Base-by-base conservation (phyloP, 2,329 filamentous ascomycete genomes). In the Chaetomium globosum region DNA sequence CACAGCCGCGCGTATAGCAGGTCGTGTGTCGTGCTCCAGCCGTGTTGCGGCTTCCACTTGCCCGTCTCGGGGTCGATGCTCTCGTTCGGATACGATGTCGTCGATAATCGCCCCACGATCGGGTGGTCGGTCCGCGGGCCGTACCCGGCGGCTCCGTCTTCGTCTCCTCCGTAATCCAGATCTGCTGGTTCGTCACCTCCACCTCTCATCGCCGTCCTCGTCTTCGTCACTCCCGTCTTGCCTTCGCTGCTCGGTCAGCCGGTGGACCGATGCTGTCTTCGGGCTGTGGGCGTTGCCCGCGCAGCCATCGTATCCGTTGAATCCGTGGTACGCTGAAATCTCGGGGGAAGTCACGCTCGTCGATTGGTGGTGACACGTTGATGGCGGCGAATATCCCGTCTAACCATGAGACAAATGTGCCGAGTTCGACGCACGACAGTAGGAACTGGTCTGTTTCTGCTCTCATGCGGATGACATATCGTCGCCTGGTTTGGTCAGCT, bases 401-500 rank as follows among this genome's bases (percentile, higher is more conserved):
- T 2, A 92, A 78, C 87, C 90, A 90, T 58, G 82, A 82, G 67
- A 91, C 81, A 74, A 92, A 89, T 0, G 82, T 85, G 63, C 86
- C 83, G 61, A 91, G 80, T 59, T 87, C 84, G 60, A 85, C 78
- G 68, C 88, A 89, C 2, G 88, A 88, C 8, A 93, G 77, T 23
- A 93, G 77, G 65, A 93, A 87, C 72, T 93, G 90, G 70, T 93
- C 89, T 1, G 87, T 86, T 76, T 93, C 90, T 36, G 87, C 83
- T 31, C 90, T 84, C 65, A 93, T 74, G n/a, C 90, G 86, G 66
- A 93, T 86, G 13, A 89, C 88, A 74, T 89, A 88, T 63, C 83
- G 82, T 59, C 83, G 82, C 72, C 83, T 86, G 63, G 2, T 62
- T 28, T 39, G n/a, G 65, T 69, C 60, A 68, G 65, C 58, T 55